Base-by-base conservation (phyloP, 1,284 basidiomycete genomes). In the Trichosporon ovoides region DNA sequence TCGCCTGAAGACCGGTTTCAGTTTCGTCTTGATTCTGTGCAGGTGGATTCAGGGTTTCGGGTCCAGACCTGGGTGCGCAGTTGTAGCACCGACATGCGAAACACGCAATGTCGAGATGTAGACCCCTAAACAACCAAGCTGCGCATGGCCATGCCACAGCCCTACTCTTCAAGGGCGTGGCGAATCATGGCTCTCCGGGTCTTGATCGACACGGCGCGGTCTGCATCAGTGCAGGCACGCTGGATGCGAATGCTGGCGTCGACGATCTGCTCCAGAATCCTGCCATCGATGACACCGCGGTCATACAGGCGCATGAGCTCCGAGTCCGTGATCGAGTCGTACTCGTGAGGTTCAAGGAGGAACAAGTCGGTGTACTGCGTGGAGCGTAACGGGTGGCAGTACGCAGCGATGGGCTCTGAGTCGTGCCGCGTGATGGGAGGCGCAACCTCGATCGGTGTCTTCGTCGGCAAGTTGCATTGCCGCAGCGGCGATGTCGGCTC, bases 191-290 rank as follows among this genome's bases (percentile, higher is more conserved):
- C 62, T 11, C 62, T 40, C 34, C 62, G 62, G 6, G 58, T 63
- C 52, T 63, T 63, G 62, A 63, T 63, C 51, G 56, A 58, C 14
- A 63, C 62, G 1, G 62, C 62, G 14, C 62, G 58, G 52, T 63
- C 62, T 22, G 58, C 58, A 31, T 60, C 62, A 12, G 62, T 63
- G 53, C 58, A 58, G 4, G 62, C 58, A 12, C 62, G 58, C 56
- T 63, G 62, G 48, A 63, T 63, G 43, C 62, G 62, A 31, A 63
- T 60, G 54, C 58, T 60, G 20, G 62, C 62, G 33, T 60, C 62
- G 43, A 60, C 56, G 49, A 63, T 63, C 58, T 63, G 62, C 38
- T 60, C 62, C 7, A 63, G 54, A 3, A 63, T 49, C 2, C 58
- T 51, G 3, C 58, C 56, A 24, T 63, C 58, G 19, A 63, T 60